Conservation (phyloP, 331 rosid species). For the Phaseolus coccineus region DNA sequence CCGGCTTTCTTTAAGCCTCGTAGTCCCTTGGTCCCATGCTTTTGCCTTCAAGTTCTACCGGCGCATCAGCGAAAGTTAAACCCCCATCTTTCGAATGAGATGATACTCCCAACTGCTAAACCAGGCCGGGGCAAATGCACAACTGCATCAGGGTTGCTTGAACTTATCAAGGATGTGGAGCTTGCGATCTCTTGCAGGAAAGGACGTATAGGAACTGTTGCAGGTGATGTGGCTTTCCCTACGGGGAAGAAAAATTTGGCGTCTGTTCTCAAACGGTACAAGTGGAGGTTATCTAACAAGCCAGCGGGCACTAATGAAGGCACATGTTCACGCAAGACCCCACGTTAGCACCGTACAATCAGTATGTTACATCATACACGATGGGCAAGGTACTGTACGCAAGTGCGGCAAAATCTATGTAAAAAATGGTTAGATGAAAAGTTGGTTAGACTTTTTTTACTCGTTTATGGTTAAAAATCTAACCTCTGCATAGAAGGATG, state of each 20-base stretch:
- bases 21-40: slow-evolving; percentile 69
- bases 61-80: slow-evolving; percentile 68
- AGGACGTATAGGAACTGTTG: slow-evolving; percentile 91
- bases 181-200: slow-evolving; percentile 72
- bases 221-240: slow-evolving; percentile 92
- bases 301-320: slow-evolving; percentile 54
- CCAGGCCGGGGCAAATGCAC: slow-evolving; percentile 86
- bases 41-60: slow-evolving; percentile 80
- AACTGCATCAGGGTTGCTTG: slow-evolving; percentile 64
- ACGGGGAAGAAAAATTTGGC: slow-evolving; percentile 86
- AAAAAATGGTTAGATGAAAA: slow-evolving; percentile 47
- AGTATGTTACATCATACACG: slow-evolving; percentile 55
- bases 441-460: background rate
- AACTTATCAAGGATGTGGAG: slow-evolving; percentile 86
- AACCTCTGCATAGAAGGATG: too few species aligned
- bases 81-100: slow-evolving; percentile 71
- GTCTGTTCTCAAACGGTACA: slow-evolving; percentile 94
- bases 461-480: background rate
- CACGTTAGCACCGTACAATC: slow-evolving; percentile 55
- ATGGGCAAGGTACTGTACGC: slow-evolving; percentile 60
- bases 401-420: slow-evolving; percentile 57
- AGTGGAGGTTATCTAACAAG: slow-evolving; percentile 76
- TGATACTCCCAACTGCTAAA: slow-evolving; percentile 79
- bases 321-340: slow-evolving; percentile 53
- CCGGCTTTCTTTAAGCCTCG: slow-evolving; percentile 86